phyloP scores from a whole-genome alignment of 805 yeast species.

The Barnettozyma sucrosica region DNA sequence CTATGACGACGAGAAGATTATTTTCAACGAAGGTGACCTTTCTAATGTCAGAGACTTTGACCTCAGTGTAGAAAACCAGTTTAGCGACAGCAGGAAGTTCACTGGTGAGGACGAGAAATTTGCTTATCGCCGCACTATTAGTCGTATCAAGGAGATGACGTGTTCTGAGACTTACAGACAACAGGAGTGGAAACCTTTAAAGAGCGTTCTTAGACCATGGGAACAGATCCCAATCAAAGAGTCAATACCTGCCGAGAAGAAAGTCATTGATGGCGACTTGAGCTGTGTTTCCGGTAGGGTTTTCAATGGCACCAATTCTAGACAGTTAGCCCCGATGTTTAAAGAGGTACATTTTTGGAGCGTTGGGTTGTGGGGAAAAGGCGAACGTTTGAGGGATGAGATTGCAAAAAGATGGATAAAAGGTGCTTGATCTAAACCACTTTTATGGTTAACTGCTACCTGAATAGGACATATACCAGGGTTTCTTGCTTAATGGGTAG shows the following conservation, averaged over 20 bases:
- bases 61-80: slow-evolving; percentile 29
- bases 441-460: neutral
- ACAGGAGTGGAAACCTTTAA: slow-evolving; percentile 51
- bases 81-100: slow-evolving; percentile 46
- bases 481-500: too few species aligned
- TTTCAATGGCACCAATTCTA: slow-evolving; percentile 12
- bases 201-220: slow-evolving; percentile 52
- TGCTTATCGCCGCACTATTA: slow-evolving; percentile 67
- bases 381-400: slow-evolving; percentile 43
- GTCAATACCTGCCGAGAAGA: slow-evolving; percentile 8
- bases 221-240: slow-evolving; percentile 28
- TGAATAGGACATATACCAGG: too few species aligned
- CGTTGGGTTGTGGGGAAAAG: slow-evolving; percentile 57
- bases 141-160: slow-evolving; percentile 57
- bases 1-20: slow-evolving; percentile 44
- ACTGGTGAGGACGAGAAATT: slow-evolving; percentile 76
- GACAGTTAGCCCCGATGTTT: slow-evolving; percentile 35
- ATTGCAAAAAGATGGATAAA: slow-evolving; percentile 54
- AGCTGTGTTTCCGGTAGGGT: slow-evolving; percentile 24
- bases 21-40: slow-evolving; percentile 26
- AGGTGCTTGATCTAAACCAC: slow-evolving; percentile 23
- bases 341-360: slow-evolving; percentile 56
- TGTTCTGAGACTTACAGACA: slow-evolving; percentile 47
- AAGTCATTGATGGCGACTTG: slow-evolving; percentile 12
- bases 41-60: slow-evolving; percentile 17